These are phyloP conservation scores for Acaromyces ingoldii DNA, from an alignment of 1,284 basidiomycete genomes.

Conservation along the genomic window DNA sequence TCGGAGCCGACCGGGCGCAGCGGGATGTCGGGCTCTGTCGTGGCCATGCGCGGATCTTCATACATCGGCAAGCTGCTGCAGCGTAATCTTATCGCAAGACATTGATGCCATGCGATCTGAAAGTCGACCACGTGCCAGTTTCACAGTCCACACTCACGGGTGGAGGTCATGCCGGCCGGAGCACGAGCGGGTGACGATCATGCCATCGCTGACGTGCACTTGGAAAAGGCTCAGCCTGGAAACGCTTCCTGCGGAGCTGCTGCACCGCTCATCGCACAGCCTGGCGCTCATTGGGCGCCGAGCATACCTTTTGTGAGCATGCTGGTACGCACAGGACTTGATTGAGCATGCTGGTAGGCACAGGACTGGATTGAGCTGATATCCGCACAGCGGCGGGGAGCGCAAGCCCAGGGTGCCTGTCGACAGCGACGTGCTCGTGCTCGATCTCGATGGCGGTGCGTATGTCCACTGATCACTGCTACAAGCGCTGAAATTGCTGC, in stretches of 20 bases:
- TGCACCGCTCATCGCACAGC: not conserved
- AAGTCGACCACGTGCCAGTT: not conserved
- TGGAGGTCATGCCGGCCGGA: no score
- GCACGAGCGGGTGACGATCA: no score
- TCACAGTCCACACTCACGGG: not conserved
- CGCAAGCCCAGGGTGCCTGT: slow-evolving; percentile 54
- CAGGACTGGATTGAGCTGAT: no score
- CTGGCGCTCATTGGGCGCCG: not conserved
- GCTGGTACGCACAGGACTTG: no score
- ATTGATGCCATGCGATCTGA: no score
- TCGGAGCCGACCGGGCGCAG: no score
- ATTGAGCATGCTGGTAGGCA: no score
- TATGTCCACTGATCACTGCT: not conserved
- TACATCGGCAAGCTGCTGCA: no score
- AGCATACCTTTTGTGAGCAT: slow-evolving; percentile 2
- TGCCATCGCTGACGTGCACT: no score
- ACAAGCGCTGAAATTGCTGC: not conserved
- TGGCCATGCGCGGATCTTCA: no score
- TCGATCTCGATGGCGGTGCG: slow-evolving; percentile 11
- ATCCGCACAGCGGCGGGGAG: slow-evolving; percentile 54
- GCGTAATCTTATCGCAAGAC: no score
- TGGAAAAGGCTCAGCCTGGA: not conserved
- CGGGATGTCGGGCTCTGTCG: no score
- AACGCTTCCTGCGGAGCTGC: not conserved
- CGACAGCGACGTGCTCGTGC: slow-evolving; percentile 21